Percentiles rank a stretch among this genome's conserved stretches.
phyloP scores from a whole-genome alignment of 257 asterid genomes.

The Scutellaria barbata region DNA sequence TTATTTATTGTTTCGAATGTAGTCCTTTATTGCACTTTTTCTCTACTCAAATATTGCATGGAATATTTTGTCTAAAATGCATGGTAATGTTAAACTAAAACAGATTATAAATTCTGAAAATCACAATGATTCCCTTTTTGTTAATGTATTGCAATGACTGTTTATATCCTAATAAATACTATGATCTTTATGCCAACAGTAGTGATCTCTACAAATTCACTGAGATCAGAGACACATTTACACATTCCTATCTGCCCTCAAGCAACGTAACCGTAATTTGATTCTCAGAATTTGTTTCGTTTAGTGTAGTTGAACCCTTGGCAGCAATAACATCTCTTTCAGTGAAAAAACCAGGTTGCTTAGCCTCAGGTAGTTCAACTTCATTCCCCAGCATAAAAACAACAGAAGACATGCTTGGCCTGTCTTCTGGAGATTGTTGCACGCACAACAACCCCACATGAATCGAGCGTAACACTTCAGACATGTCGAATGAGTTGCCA shows the following conservation, averaged over 20 bases:
- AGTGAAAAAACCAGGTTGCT: not conserved
- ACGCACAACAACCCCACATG: constrained; percentile 9
- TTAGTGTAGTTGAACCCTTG: not conserved
- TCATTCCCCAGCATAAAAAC: constrained; percentile 2
- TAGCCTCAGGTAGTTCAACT: not conserved
- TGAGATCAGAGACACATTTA: no score
- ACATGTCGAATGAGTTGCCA: not conserved
- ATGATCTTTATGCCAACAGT: no score
- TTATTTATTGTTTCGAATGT: no score
- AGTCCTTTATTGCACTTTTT: no score
- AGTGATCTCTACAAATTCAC: no score
- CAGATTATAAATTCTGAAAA: no score
- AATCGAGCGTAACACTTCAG: not conserved
- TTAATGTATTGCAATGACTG: no score
- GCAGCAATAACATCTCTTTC: not conserved
- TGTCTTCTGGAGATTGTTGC: not conserved
- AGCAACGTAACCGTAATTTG: not conserved
- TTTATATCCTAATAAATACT: no score
- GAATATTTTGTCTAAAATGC: no score
- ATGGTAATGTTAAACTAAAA: no score
- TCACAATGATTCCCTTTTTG: no score
- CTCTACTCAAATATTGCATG: no score
- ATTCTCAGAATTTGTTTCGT: not conserved
- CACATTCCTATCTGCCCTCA: constrained; percentile 5
- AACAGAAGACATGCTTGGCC: not conserved